Conservation (phyloP, 2,329 filamentous ascomycete genomes). For the Cryphonectria parasitica region DNA sequence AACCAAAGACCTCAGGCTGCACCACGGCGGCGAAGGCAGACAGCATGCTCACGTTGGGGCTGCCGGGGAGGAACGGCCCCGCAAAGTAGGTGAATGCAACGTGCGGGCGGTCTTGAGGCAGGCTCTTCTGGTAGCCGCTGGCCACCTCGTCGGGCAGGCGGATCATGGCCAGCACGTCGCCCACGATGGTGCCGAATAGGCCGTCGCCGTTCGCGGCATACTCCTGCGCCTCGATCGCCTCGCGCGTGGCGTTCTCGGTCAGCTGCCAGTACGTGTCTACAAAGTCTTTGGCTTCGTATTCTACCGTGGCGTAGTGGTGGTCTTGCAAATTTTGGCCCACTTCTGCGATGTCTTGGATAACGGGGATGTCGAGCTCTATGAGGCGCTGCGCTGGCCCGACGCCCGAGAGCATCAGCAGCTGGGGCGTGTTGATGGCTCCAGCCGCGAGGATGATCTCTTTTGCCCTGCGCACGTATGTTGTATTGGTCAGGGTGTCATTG, state of each 20-base stretch:
- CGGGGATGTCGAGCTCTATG: background rate
- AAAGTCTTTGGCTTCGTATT: background rate
- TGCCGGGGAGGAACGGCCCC: background rate
- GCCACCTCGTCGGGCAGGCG: background rate
- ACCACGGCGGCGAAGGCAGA: background rate
- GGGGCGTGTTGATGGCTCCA: background rate
- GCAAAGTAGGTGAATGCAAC: conserved; percentile 8
- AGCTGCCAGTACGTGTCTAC: background rate
- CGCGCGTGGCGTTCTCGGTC: background rate
- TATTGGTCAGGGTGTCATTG: background rate
- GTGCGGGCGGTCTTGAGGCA: conserved; percentile 13
- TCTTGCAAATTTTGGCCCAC: background rate
- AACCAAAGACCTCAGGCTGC: background rate
- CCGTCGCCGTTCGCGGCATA: background rate
- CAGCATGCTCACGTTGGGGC: background rate
- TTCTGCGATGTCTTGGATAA: background rate
- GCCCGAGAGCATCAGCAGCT: background rate
- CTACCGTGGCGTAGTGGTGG: background rate
- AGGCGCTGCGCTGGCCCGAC: background rate
- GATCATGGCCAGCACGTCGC: background rate
- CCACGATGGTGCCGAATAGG: background rate
- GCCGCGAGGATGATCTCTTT: background rate
- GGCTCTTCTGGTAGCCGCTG: conserved; percentile 10
- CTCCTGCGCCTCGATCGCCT: background rate
- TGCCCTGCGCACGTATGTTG: background rate